Percentiles rank a stretch among this genome's conserved stretches.
Conservation (phyloP, 768 basidiomycete species). For the Tulasnella sp. region DNA sequence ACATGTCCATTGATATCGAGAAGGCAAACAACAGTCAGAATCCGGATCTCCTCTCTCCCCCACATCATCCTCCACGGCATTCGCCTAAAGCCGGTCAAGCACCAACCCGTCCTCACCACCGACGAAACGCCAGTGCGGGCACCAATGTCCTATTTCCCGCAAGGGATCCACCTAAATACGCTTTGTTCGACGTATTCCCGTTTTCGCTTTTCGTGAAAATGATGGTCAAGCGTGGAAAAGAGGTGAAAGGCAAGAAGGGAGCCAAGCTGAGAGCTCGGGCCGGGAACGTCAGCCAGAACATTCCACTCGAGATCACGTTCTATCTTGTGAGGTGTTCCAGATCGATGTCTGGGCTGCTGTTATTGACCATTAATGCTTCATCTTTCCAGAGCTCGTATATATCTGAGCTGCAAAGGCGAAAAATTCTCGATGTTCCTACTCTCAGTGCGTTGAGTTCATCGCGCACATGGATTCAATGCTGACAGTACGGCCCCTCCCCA, state of each 20-base stretch:
- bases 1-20: no score
- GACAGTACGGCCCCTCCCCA: background rate
- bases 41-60: no score
- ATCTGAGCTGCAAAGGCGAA: constrained; percentile 55
- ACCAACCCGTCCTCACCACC: no score
- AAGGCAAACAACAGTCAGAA: background rate
- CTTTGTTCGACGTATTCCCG: constrained; percentile 32
- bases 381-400: constrained; percentile 61
- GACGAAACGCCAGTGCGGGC: no score
- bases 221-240: no score
- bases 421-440: constrained; percentile 57
- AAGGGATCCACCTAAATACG: no score
- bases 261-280: constrained; percentile 53
- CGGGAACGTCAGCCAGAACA: constrained; percentile 50
- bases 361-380: background rate
- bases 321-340: constrained; percentile 38
- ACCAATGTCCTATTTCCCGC: no score
- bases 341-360: background rate
- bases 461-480: background rate
- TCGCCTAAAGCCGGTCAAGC: no score
- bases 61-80: no score
- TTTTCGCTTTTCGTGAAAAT: no score
- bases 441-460: constrained; percentile 48
- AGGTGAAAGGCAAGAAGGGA: constrained; percentile 56
- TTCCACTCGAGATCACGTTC: constrained; percentile 65